phyloP scores from a whole-genome alignment of 106 monocot genomes.

The Platanthera guangdongensis region DNA sequence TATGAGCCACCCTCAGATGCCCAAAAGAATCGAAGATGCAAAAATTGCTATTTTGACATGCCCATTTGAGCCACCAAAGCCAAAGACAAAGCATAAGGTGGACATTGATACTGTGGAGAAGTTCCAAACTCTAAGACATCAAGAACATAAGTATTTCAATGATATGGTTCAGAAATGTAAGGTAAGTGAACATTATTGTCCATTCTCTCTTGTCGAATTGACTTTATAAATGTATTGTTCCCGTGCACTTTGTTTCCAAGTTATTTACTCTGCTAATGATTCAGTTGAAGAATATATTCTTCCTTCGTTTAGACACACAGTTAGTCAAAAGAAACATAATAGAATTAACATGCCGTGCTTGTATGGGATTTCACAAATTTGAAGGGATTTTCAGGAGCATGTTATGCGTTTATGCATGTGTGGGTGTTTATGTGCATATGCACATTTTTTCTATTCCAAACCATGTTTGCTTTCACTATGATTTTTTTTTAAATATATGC shows the following conservation, averaged over 20 bases:
- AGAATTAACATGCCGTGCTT: background rate
- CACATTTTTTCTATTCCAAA: background rate
- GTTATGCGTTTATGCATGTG: background rate
- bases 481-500: no score
- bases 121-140: conserved; percentile 76
- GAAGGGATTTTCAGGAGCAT: no score
- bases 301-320: background rate
- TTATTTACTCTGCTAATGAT: background rate
- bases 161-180: conserved; percentile 98
- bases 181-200: conserved; percentile 20
- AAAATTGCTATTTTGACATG: conserved; percentile 97
- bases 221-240: background rate
- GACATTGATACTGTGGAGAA: conserved; percentile 99
- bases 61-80: conserved; percentile 98
- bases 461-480: background rate
- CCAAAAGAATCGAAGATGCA: conserved; percentile 85
- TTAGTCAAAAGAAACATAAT: background rate
- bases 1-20: conserved; percentile 99
- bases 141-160: conserved; percentile 90
- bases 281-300: background rate
- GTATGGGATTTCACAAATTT: background rate
- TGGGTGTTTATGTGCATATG: background rate
- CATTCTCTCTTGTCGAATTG: background rate
- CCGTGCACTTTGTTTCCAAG: background rate
- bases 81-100: conserved; percentile 99